Percentiles rank a stretch among this genome's conserved stretches.
Conservation (phyloP, 768 basidiomycete species). For the Phanerodontia chrysosporium region DNA sequence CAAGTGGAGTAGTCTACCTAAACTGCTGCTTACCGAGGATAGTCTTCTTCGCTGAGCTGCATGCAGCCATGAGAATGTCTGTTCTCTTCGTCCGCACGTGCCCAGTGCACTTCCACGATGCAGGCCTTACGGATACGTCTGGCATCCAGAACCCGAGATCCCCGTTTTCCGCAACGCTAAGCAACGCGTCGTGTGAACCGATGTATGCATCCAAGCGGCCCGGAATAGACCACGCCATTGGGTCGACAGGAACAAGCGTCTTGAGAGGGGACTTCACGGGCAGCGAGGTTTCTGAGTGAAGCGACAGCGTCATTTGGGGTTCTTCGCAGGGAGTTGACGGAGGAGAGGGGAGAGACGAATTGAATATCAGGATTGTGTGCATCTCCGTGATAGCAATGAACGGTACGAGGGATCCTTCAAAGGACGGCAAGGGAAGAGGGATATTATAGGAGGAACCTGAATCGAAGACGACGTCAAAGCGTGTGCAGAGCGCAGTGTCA, state of each 20-base stretch:
- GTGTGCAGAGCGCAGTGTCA: constrained; percentile 48
- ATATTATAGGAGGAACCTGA: constrained; percentile 47
- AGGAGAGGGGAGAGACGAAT: constrained; percentile 28
- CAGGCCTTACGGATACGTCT: constrained; percentile 28
- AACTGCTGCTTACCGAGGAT: constrained; percentile 58
- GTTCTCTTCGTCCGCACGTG: constrained; percentile 67
- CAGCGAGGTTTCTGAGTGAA: constrained; percentile 48
- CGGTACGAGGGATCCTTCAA: constrained; percentile 33
- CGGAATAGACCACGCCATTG: constrained; percentile 72
- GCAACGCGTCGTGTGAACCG: constrained; percentile 59
- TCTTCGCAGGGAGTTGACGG: not conserved
- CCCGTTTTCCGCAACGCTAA: constrained; percentile 74
- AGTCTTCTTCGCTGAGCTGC: constrained; percentile 90
- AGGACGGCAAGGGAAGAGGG: constrained; percentile 66
- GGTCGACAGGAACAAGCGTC: constrained; percentile 72
- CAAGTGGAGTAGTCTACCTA: not conserved
- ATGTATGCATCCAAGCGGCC: constrained; percentile 1
- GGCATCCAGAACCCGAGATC: constrained; percentile 87
- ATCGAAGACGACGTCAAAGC: constrained; percentile 32
- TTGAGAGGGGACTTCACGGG: constrained; percentile 44
- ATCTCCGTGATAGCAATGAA: constrained; percentile 58
- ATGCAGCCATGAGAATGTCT: constrained; percentile 67
- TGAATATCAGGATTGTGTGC: constrained; percentile 54
- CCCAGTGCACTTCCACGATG: constrained; percentile 64
- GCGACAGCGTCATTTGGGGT: constrained; percentile 33